Base-by-base conservation (phyloP, 2,329 filamentous ascomycete species). In the Ophiostoma quercus region DNA sequence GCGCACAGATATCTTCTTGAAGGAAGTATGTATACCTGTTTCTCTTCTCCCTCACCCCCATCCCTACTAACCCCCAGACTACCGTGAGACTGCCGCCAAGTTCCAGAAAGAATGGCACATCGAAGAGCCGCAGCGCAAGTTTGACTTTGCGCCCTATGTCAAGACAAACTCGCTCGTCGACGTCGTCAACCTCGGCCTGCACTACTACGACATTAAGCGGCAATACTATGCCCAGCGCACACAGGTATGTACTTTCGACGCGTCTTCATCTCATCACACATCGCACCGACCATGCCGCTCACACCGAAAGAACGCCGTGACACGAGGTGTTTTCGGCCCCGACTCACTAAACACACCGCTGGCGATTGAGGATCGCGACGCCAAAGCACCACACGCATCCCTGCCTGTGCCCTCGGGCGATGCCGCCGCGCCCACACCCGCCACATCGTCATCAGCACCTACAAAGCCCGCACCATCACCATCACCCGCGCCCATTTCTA, bases 51-150 rank as follows among this genome's bases (percentile, higher is more conserved):
- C 3, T 4, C 9, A 3, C 62, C 62, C 57, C 19, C 54, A 62
- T 25, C 9, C 32, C 29, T 57, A 68, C 71, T 74, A 71, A 75
- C 71, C 69, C 2, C 37, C 80, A 89, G 87, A 88, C 81, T 90
- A 88, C 81, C 84, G 85, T 79, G 87, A 89, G 78, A 88, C 87
- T 62, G 87, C 87, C 69, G 84, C 86, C 79, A 88, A 88, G 77
- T 85, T 90, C 74, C 87, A 89, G 76, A 88, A 89, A 77, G 87
- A 90, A 80, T 90, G 87, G 87, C 84, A 87, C 78, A 80, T 88
- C 73, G 81, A 83, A 75, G 82, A 86, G 78, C 87, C 87, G 75
- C 86, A 89, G 77, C 83, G 84, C 75, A 81, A 88, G 72, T 85
- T 90, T 73, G 81, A 84, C 72, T 90, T 89, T 78, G 87, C 87